A percentile compares a stretch with the other conserved stretches of the same genome.
phyloP scores from a whole-genome alignment of 352 stramenopile genomes.

The Blastocystis sp. region DNA sequence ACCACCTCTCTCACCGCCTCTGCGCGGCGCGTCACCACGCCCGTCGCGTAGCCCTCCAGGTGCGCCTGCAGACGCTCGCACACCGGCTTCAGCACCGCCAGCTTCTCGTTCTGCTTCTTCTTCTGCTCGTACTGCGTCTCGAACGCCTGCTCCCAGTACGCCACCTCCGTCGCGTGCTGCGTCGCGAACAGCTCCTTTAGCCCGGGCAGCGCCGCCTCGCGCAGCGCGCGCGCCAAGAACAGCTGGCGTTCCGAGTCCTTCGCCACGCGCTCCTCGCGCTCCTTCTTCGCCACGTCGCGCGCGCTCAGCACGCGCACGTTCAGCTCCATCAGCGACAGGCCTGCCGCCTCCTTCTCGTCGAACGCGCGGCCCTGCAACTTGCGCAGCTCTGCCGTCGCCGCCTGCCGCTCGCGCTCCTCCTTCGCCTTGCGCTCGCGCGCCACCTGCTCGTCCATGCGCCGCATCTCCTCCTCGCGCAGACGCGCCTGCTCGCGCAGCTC shows the following conservation, averaged over 20 bases:
- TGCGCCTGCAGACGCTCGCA: not conserved
- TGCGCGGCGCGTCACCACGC: not conserved
- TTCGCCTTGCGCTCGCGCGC: not conserved
- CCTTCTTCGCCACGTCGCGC: not conserved
- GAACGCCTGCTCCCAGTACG: not conserved
- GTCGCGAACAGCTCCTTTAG: not conserved
- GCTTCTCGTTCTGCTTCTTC: not conserved
- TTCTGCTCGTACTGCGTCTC: constrained; percentile 26
- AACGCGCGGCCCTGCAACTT: not conserved
- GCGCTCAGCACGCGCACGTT: not conserved
- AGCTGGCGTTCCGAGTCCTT: constrained; percentile 25
- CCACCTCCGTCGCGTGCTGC: not conserved
- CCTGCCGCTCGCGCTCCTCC: not conserved
- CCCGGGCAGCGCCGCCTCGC: constrained; percentile 5
- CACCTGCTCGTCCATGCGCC: not conserved
- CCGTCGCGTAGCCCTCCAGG: not conserved
- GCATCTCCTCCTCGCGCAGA: constrained; percentile 21
- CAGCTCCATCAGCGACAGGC: not conserved
- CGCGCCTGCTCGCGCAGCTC: not conserved
- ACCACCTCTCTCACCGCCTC: not conserved
- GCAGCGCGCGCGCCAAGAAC: constrained; percentile 9
- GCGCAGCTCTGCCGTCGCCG: not conserved
- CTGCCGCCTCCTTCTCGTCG: not conserved
- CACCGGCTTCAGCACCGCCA: not conserved
- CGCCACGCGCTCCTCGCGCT: constrained; percentile 6